Evolutionary conservation across 306 rosid genomes (phyloP), one percentile per base, ranked within the genome.

Genomic region (Oxytropis ochrocephala): DNA sequence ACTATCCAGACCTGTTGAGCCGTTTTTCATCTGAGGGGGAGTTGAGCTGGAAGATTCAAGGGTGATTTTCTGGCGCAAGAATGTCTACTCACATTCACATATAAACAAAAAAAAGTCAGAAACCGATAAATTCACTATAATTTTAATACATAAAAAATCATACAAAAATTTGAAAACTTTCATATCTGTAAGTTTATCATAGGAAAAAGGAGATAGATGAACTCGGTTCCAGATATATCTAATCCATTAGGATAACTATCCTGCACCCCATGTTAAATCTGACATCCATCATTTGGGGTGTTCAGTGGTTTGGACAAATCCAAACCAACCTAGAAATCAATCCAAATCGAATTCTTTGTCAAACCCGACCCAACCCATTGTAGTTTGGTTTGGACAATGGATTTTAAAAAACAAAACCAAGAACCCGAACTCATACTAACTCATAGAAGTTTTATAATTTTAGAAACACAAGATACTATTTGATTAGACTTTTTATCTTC

Each of bases 21-120:
- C 78, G 51, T 69, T 85, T 75, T 84, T 90, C 66, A 56, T 57
- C 30, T 55, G 78, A 44, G 78, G 66, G 63, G 81, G 75, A 60
- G 75, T 55, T 47, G 84, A 49, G 75, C 74, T 67, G 19, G 95
- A 81, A 6, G 88, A 82, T 56, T 78, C 96, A 50, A 95, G 79
- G 69, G 87, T 91, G 29, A 81, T 84, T 85, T 89, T 91, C 86
- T 95, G 97, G 75, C 99, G 95, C 92, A 95, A 41, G 86, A 95
- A 95, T 32, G 99, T 91, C 99, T 93, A 67, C 52, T 17, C 50
- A 46, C 47, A 70, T 55, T 17, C 50, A 46, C 47, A 70, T 6
- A 33, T 57, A 70, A 74, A 49, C 72, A 70, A 64, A 13, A 70
- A 64, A 13, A 63, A 54, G 57, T 78, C 47, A 77, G 74, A 66